Conservation (phyloP, 108 stramenopile genomes). For the Cyclostephanos tholiformis region DNA sequence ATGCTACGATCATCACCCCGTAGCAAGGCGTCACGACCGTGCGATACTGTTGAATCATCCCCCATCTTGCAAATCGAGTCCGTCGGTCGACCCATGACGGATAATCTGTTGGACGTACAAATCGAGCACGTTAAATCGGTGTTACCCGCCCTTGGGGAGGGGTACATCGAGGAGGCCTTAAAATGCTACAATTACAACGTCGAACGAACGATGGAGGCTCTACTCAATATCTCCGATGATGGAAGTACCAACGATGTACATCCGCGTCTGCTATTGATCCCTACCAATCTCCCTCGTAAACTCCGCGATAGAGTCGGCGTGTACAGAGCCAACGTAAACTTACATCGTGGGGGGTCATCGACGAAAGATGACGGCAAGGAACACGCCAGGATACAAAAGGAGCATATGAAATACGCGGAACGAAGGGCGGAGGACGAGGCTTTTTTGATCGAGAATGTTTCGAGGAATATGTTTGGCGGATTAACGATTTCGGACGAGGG, state of each 20-base stretch:
- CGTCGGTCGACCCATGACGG: constrained; percentile 8
- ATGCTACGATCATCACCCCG: constrained; percentile 34
- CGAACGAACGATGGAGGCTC: constrained; percentile 58
- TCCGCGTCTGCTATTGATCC: constrained; percentile 37
- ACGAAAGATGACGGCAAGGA: constrained; percentile 52
- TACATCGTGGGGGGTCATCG: constrained; percentile 52
- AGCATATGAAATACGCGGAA: constrained; percentile 53
- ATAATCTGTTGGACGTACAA: constrained; percentile 41
- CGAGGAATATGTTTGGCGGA: constrained; percentile 26
- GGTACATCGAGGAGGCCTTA: constrained; percentile 80
- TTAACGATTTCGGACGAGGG: neutral
- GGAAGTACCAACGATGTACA: constrained; percentile 21
- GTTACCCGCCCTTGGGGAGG: constrained; percentile 77
- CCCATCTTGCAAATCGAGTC: neutral
- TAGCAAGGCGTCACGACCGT: constrained; percentile 1
- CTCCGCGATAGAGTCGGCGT: constrained; percentile 33
- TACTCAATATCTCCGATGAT: constrained; percentile 49
- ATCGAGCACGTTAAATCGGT: constrained; percentile 47
- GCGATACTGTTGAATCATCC: constrained; percentile 1
- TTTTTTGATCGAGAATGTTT: constrained; percentile 48
- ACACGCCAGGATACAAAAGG: constrained; percentile 60
- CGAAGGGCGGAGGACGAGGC: constrained; percentile 64
- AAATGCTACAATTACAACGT: constrained; percentile 69
- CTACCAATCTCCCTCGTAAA: constrained; percentile 46
- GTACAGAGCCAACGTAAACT: constrained; percentile 31